A percentile compares a stretch with the other conserved stretches of the same genome.
phyloP scores from a whole-genome alignment of 2,329 filamentous ascomycete genomes.

The Microdochium nivale region DNA sequence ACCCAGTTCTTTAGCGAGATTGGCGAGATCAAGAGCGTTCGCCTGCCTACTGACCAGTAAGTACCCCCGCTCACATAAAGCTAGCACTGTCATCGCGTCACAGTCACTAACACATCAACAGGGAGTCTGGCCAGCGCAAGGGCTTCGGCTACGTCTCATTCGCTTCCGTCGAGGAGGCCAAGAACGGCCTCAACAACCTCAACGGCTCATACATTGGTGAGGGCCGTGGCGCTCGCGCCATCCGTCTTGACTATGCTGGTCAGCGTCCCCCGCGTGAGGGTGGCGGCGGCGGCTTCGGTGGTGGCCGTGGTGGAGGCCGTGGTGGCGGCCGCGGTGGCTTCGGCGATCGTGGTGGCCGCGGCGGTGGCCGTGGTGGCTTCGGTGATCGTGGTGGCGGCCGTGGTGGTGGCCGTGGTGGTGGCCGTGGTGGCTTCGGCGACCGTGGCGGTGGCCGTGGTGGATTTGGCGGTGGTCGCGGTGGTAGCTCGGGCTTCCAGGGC shows the following conservation, averaged over 20 bases:
- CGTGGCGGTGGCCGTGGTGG: conserved; percentile 44
- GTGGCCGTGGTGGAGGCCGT: conserved; percentile 43
- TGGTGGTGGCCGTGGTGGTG: conserved; percentile 42
- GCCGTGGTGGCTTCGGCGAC: conserved; percentile 38
- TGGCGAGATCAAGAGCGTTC: conserved; percentile 66
- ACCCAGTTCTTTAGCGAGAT: conserved; percentile 65
- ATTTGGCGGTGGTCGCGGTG: conserved; percentile 33
- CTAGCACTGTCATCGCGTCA: neutral
- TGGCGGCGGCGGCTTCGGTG: conserved; percentile 35
- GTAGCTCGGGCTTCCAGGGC: conserved; percentile 55
- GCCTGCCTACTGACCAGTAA: conserved; percentile 77
- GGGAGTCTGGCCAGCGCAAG: conserved; percentile 76
- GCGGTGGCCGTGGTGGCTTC: conserved; percentile 38
- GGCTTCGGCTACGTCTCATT: conserved; percentile 91
- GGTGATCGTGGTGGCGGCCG: conserved; percentile 39
- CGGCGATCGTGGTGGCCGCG: conserved; percentile 40
- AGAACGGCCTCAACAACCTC: conserved; percentile 60
- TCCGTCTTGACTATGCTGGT: conserved; percentile 77
- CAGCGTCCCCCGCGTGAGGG: conserved; percentile 55
- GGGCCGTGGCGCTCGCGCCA: conserved; percentile 61
- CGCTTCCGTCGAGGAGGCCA: conserved; percentile 73
- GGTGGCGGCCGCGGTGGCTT: conserved; percentile 32
- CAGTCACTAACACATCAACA: conserved; percentile 26
- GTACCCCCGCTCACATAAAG: conserved; percentile 16
- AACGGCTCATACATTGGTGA: conserved; percentile 55